A percentile compares a stretch with the other conserved stretches of the same genome.
Conservation (phyloP, 2,329 filamentous ascomycete species). For the Passalora sequoiae region DNA sequence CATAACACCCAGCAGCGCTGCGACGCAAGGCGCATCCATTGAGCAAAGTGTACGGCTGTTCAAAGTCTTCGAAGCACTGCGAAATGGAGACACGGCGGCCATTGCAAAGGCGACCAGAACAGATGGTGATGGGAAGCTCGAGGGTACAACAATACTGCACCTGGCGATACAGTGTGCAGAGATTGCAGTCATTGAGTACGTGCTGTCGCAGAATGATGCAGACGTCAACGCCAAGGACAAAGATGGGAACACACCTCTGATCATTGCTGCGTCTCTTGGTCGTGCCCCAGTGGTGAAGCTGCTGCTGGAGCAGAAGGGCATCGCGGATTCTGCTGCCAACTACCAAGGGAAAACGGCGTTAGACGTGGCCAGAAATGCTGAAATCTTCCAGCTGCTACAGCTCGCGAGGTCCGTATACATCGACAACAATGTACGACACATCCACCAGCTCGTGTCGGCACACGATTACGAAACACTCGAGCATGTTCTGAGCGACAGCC, state of each 20-base stretch:
- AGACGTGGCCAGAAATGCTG: conserved; percentile 82
- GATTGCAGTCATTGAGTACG: conserved; percentile 84
- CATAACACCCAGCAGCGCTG: conserved; percentile 20
- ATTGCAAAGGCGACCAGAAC: conserved; percentile 77
- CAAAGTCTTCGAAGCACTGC: conserved; percentile 84
- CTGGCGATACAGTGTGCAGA: conserved; percentile 95
- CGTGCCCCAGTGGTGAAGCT: conserved; percentile 74
- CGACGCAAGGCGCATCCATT: conserved; percentile 49
- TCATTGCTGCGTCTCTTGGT: conserved; percentile 79
- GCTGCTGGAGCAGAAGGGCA: conserved; percentile 71
- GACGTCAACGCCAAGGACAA: conserved; percentile 85
- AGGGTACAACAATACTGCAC: conserved; percentile 87
- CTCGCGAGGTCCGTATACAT: conserved; percentile 84
- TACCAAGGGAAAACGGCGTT: conserved; percentile 77
- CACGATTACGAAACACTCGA: conserved; percentile 75
- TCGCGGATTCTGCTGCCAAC: conserved; percentile 87
- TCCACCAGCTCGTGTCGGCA: conserved; percentile 69
- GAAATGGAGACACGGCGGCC: conserved; percentile 82
- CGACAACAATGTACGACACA: conserved; percentile 75
- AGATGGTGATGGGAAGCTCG: conserved; percentile 46
- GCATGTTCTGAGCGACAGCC: conserved; percentile 73
- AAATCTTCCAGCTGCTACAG: conserved; percentile 93
- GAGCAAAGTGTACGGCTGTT: conserved; percentile 95
- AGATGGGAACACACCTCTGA: conserved; percentile 89
- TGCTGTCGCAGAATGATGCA: conserved; percentile 60